Evolutionary conservation across 257 asterid species (phyloP).

Genomic region (Verbena officinalis): DNA sequence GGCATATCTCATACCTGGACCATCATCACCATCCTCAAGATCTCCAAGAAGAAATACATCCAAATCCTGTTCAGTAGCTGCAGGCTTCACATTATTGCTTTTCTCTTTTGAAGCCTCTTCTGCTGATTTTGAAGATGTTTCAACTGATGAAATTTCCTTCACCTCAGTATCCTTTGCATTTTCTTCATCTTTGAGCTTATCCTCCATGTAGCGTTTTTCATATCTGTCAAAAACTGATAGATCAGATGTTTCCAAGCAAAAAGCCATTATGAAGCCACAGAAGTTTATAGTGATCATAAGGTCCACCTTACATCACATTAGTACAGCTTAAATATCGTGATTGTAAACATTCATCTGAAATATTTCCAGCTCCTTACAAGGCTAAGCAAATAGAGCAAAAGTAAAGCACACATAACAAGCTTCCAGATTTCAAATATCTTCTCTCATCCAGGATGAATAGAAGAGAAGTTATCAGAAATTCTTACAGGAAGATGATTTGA

Average conservation of each 20-base stretch:
- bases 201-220: conserved; percentile 72
- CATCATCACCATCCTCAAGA: conserved; percentile 80
- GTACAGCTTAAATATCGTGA: too few species aligned
- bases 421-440: too few species aligned
- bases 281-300: too few species aligned
- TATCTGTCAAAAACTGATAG: conserved; percentile 45
- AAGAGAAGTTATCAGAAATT: too few species aligned
- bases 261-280: not conserved
- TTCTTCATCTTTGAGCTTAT: conserved; percentile 55
- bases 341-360: too few species aligned
- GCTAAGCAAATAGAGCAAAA: too few species aligned
- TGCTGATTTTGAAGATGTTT: conserved; percentile 37
- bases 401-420: too few species aligned
- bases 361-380: too few species aligned
- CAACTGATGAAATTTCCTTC: conserved; percentile 51
- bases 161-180: conserved; percentile 49
- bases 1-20: conserved; percentile 62
- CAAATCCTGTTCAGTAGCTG: conserved; percentile 85
- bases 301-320: too few species aligned
- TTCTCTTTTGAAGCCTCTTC: conserved; percentile 45
- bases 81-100: conserved; percentile 46
- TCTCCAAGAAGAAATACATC: conserved; percentile 96
- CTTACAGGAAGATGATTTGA: too few species aligned
- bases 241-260: conserved; percentile 28
- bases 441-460: too few species aligned